Percentiles rank a stretch among this genome's conserved stretches.
These are phyloP conservation scores for Phytophthora litchii DNA, from an alignment of 352 stramenopile species.

Conservation along the genomic window DNA sequence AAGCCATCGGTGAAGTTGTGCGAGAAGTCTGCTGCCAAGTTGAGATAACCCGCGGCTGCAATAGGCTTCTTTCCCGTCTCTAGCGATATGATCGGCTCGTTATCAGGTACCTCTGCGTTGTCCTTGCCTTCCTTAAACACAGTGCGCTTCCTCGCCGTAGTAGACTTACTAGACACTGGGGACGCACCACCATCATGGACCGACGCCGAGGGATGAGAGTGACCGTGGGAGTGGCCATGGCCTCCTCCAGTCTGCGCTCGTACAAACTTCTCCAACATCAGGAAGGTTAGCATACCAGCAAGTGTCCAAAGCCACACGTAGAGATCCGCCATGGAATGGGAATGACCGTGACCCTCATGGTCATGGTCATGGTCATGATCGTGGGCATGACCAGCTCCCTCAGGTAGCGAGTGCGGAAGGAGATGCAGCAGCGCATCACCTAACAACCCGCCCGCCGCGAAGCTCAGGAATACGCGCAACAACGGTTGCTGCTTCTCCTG, in stretches of 20 bases:
- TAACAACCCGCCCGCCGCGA: constrained; percentile 86
- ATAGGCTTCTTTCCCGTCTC: constrained; percentile 47
- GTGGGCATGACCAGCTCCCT: constrained; percentile 28
- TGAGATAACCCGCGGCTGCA: constrained; percentile 88
- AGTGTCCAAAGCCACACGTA: constrained; percentile 80
- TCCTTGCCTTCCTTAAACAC: constrained; percentile 44
- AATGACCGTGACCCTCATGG: constrained; percentile 54
- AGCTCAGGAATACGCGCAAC: constrained; percentile 87
- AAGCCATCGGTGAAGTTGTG: constrained; percentile 95
- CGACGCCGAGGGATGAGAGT: constrained; percentile 30
- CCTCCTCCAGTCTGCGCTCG: constrained; percentile 57
- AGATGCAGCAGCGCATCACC: constrained; percentile 92
- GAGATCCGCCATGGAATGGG: constrained; percentile 67
- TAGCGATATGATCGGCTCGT: constrained; percentile 18
- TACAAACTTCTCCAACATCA: constrained; percentile 86
- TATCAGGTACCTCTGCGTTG: constrained; percentile 22
- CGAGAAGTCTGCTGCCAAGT: constrained; percentile 90
- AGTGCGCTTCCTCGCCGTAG: constrained; percentile 42
- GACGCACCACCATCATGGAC: constrained; percentile 30
- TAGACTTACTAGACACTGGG: constrained; percentile 12
- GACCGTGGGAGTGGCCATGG: constrained; percentile 46
- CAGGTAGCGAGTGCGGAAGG: constrained; percentile 86
- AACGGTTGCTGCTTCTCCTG: constrained; percentile 69
- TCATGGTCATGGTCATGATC: constrained; percentile 45
- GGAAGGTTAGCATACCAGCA: constrained; percentile 73